A percentile compares a stretch with the other conserved stretches of the same genome.
These are phyloP conservation scores for Cavenderia fasciculata DNA, from an alignment of 78 protist species.

Conservation along the genomic window DNA sequence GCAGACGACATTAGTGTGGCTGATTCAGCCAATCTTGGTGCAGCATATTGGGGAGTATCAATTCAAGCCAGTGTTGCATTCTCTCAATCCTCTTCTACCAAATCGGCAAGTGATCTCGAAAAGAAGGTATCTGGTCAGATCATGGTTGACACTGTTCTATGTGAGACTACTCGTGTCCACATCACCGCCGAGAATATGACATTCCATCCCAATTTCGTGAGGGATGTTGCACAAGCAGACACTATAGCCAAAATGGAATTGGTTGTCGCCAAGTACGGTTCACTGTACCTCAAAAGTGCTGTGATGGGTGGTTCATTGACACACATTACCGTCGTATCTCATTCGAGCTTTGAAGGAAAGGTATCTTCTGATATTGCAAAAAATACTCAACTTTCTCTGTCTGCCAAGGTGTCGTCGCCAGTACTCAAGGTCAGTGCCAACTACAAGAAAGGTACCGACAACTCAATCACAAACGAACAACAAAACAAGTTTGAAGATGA, in stretches of 20 bases:
- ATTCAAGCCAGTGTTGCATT: background rate
- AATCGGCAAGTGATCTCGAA: background rate
- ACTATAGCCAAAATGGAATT: background rate
- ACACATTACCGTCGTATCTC: background rate
- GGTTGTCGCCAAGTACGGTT: background rate
- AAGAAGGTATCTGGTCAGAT: background rate
- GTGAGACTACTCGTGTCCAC: background rate
- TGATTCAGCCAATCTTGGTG: background rate
- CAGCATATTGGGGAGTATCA: background rate
- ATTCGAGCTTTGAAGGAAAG: background rate
- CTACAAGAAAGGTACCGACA: background rate
- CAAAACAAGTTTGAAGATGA: background rate
- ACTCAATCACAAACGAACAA: background rate
- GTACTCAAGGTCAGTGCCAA: background rate
- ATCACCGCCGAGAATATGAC: background rate
- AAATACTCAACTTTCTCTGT: too few relatives aligned
- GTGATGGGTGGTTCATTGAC: background rate
- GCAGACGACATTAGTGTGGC: background rate
- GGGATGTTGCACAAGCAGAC: background rate
- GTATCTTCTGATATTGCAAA: too few relatives aligned
- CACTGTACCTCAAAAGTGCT: background rate
- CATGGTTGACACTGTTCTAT: background rate
- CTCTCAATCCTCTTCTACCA: background rate
- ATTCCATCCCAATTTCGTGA: background rate
- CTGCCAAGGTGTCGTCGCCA: too few relatives aligned